These are phyloP conservation scores for Penicillium rolfsii DNA, from an alignment of 2,329 filamentous ascomycete species.

Conservation along the genomic window DNA sequence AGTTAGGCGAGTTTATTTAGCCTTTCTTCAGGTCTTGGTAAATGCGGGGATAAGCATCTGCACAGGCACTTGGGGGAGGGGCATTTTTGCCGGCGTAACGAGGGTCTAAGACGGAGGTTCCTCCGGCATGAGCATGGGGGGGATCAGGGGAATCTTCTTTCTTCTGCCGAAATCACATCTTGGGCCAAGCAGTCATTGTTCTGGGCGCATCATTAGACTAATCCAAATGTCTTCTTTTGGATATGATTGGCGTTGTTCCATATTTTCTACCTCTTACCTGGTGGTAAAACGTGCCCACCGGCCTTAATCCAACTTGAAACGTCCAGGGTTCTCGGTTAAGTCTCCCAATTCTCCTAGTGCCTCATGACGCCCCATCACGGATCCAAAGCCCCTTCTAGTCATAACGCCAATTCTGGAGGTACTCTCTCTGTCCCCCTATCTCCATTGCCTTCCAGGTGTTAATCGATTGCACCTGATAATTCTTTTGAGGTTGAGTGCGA, in stretches of 20 bases:
- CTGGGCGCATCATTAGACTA: no score
- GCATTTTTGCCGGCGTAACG: conserved; percentile 10
- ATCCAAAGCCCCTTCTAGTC: background rate
- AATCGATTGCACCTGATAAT: background rate
- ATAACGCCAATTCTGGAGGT: background rate
- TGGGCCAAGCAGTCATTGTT: background rate
- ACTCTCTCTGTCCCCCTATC: background rate
- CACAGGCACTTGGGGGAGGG: background rate
- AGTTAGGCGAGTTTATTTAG: conserved; percentile 7
- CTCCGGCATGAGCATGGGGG: conserved; percentile 11
- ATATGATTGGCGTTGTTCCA: background rate
- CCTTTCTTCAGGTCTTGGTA: conserved; percentile 8
- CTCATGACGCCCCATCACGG: background rate
- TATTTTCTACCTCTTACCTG: background rate
- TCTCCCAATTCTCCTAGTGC: background rate
- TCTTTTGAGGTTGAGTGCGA: background rate
- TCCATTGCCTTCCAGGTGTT: background rate
- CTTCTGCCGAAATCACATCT: background rate
- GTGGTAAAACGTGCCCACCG: background rate
- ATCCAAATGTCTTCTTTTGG: background rate
- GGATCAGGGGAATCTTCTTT: background rate
- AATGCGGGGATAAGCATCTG: conserved; percentile 12
- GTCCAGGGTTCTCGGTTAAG: conserved; percentile 2
- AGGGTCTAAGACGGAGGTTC: conserved; percentile 15
- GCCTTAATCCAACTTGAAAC: conserved; percentile 14